Evolutionary conservation across 129 eudicot genomes (phyloP), one percentile per base, ranked within the genome.

Genomic region (Lonicera japonica): DNA sequence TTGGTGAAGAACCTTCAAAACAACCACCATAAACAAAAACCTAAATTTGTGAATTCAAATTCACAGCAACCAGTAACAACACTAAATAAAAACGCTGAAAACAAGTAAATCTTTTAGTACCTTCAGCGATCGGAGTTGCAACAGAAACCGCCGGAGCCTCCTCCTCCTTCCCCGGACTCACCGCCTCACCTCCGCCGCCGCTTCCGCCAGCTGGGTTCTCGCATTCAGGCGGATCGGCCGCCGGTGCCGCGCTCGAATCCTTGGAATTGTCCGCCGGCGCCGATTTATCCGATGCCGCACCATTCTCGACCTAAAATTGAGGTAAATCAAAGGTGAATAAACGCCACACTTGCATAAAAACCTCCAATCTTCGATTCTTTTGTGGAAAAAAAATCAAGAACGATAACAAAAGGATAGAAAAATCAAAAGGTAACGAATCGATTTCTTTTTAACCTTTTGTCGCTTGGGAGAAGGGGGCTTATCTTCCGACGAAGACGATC

Each of bases 381-480:
- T 10, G 21, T 4, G 29, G 11, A 24, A 24, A 64, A 25, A 24
- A 48, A 21, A 16, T 29, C 36, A 29, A 29, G 36, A 29, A 6
- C 60, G 25, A 51, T 15, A 36, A 21, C 23, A 4, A 59, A 22
- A 21, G 14, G 3, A 8, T 13, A 24, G 29, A 38, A 25, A 60
- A 58, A 23, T 21, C 3, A 29, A 29, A 29, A 29, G 36, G 36
- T 29, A 2, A 6, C 36, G 36, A 29, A 1, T 29, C 36, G 36
- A 29, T 29, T 29, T 29, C 36, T 2, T 29, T 29, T 6, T 29
- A 17, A 71, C 90, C 90, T 86, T 89, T 36, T 39, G 95, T 60
- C 91, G 97, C 64, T 80, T 86, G 17, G 95, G 84, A 20, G 95
- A 89, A 34, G 95, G 78, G 56, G 86, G 87, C 54, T 78, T 81